Conservation (phyloP, 257 asterid species). For the Capsicum baccatum region DNA sequence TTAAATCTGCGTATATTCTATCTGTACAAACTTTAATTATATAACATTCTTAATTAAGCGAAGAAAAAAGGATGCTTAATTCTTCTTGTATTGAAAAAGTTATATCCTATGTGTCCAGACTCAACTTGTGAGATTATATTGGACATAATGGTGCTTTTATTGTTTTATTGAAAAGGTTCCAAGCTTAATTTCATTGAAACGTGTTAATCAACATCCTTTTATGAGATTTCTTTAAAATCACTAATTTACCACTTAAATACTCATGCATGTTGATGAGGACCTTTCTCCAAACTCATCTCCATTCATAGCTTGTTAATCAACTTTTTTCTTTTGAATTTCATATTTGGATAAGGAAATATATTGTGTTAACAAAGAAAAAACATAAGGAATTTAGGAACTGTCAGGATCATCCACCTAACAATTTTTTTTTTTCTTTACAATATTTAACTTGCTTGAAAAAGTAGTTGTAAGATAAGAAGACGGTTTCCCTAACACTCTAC, state of each 20-base stretch:
- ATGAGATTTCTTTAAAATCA: neutral
- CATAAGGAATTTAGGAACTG: neutral
- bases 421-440: neutral
- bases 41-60: neutral
- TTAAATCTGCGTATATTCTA: no score
- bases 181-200: neutral
- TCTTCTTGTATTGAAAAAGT: neutral
- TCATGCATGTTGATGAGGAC: neutral
- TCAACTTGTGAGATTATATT: neutral
- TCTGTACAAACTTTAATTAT: no score
- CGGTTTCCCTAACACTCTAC: constrained; percentile 2
- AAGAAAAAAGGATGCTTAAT: neutral
- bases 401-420: constrained; percentile 20
- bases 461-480: constrained; percentile 5
- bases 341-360: neutral
- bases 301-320: neutral
- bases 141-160: neutral
- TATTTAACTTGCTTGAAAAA: constrained; percentile 18
- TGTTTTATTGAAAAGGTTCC: neutral
- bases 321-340: neutral
- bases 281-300: neutral
- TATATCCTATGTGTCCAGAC: no score
- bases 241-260: neutral
- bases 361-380: neutral
- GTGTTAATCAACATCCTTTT: neutral